A percentile compares a stretch with the other conserved stretches of the same genome.
phyloP scores from a whole-genome alignment of 108 stramenopile genomes.

The Stephanodiscus minutulus region DNA sequence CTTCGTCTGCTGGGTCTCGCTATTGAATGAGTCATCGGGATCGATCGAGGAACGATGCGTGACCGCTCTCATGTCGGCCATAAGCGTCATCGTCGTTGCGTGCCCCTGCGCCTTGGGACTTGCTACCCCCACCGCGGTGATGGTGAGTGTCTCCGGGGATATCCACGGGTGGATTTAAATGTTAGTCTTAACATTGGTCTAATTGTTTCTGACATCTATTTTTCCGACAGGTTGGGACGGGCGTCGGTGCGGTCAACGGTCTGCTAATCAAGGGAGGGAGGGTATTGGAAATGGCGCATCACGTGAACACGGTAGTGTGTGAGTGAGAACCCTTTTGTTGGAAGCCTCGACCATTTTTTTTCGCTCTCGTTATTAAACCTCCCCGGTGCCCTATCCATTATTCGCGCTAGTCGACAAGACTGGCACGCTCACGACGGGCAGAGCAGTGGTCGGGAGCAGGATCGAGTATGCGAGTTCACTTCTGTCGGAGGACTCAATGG shows the following conservation, averaged over 20 bases:
- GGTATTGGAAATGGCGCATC: constrained; percentile 86
- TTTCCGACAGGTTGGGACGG: constrained; percentile 66
- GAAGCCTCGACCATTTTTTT: neutral
- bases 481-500: neutral
- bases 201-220: neutral
- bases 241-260: constrained; percentile 93
- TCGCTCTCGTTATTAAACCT: constrained; percentile 14
- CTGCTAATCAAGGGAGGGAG: constrained; percentile 98
- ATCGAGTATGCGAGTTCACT: constrained; percentile 42
- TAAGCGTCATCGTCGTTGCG: constrained; percentile 92
- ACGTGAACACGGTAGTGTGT: constrained; percentile 80
- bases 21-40: constrained; percentile 38
- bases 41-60: constrained; percentile 57
- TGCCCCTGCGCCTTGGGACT: constrained; percentile 97
- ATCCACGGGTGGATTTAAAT: too few relatives aligned
- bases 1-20: constrained; percentile 67
- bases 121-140: constrained; percentile 97
- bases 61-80: constrained; percentile 65
- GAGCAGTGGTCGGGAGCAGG: constrained; percentile 75
- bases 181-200: neutral
- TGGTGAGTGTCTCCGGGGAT: constrained; percentile 78
- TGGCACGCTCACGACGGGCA: constrained; percentile 94
- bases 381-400: neutral
- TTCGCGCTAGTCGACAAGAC: constrained; percentile 92
- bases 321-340: constrained; percentile 8